phyloP scores from a whole-genome alignment of 352 stramenopile genomes.

The Stramenopiles sp. region DNA sequence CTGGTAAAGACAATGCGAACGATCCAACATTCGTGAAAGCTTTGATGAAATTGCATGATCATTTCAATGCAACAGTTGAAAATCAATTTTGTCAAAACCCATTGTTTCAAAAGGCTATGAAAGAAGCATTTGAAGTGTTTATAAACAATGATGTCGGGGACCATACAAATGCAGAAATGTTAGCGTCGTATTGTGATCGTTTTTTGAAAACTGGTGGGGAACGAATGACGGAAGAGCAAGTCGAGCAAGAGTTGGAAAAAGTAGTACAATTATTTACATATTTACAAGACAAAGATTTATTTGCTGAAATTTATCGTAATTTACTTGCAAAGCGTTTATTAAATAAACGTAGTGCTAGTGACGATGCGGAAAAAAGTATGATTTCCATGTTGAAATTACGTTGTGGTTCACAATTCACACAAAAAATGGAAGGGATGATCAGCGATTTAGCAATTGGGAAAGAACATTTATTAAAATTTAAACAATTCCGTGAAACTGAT shows the following conservation, averaged over 20 bases:
- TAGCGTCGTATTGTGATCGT: conserved; percentile 96
- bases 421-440: conserved; percentile 99
- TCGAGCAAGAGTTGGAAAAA: conserved; percentile 89
- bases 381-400: conserved; percentile 97
- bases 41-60: conserved; percentile 89
- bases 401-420: conserved; percentile 95
- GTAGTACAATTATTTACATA: conserved; percentile 98
- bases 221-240: conserved; percentile 85
- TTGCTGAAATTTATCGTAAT: conserved; percentile 95
- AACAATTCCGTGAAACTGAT: neutral
- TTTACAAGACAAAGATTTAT: conserved; percentile 97
- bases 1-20: conserved; percentile 62
- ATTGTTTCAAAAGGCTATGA: conserved; percentile 96
- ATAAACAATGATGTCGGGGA: conserved; percentile 94
- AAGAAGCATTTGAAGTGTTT: conserved; percentile 97
- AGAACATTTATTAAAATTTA: conserved; percentile 87
- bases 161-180: conserved; percentile 92
- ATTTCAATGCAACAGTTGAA: conserved; percentile 88
- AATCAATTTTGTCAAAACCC: conserved; percentile 86
- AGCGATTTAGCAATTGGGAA: conserved; percentile 89
- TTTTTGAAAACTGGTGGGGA: conserved; percentile 94
- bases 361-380: conserved; percentile 94
- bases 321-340: conserved; percentile 93
- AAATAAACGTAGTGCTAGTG: conserved; percentile 86
- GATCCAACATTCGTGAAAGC: conserved; percentile 93